These are phyloP conservation scores for Hypoxylon intermedium DNA, from an alignment of 495 filamentous ascomycete species.

Conservation along the genomic window DNA sequence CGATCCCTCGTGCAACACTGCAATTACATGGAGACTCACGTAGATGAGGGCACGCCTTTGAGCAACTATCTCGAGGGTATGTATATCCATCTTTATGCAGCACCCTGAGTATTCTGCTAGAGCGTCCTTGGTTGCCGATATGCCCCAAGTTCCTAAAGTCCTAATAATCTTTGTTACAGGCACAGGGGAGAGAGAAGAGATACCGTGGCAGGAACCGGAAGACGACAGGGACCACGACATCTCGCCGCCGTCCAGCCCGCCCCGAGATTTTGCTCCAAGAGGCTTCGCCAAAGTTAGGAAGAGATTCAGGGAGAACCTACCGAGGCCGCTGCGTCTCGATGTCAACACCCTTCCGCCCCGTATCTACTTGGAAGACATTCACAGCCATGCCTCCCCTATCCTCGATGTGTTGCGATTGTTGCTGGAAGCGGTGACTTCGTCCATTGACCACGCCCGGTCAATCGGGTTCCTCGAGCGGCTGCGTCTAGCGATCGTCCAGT, in stretches of 20 bases:
- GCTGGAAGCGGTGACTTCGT: slow-evolving; percentile 70
- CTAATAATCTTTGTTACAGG: slow-evolving; percentile 36
- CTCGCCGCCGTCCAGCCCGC: slow-evolving; percentile 57
- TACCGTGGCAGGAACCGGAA: slow-evolving; percentile 49
- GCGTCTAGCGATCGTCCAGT: slow-evolving; percentile 93
- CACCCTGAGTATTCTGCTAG: slow-evolving; percentile 2
- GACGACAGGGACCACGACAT: slow-evolving; percentile 52
- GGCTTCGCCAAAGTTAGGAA: slow-evolving; percentile 71
- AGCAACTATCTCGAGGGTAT: slow-evolving; percentile 92
- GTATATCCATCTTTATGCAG: slow-evolving; percentile 30
- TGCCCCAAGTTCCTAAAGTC: slow-evolving; percentile 53
- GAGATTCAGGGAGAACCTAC: slow-evolving; percentile 70
- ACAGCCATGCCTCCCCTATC: slow-evolving; percentile 34
- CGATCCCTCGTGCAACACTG: slow-evolving; percentile 43
- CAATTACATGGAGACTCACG: slow-evolving; percentile 83
- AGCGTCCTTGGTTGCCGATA: slow-evolving; percentile 43
- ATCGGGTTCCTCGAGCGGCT: slow-evolving; percentile 92
- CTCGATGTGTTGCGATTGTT: slow-evolving; percentile 36
- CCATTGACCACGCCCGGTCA: slow-evolving; percentile 82
- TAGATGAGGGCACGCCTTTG: slow-evolving; percentile 89
- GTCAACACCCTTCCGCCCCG: slow-evolving; percentile 46
- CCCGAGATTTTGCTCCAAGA: slow-evolving; percentile 72
- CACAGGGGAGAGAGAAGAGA: slow-evolving; percentile 49
- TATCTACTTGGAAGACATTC: slow-evolving; percentile 29
- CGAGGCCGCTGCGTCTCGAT: slow-evolving; percentile 65